Evolutionary conservation across 345 rosid species (phyloP).

Genomic region (Moricandia arvensis): DNA sequence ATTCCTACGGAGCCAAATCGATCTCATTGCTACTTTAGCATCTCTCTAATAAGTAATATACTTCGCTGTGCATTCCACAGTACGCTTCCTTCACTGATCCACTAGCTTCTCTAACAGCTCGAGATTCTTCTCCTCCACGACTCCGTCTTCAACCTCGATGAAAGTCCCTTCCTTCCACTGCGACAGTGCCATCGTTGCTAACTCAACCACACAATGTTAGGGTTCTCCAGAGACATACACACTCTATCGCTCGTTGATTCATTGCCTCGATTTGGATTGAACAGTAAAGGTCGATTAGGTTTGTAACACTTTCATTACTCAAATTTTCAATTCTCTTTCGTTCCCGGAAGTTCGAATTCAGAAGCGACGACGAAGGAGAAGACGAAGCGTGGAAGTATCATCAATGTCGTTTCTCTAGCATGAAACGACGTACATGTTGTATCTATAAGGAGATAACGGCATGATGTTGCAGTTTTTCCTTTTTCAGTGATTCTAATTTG

Average conservation of each 20-base stretch:
- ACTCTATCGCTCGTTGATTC: constrained; percentile 20
- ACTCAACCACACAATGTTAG: constrained; percentile 22
- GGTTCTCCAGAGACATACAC: background rate
- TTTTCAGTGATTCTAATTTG: background rate
- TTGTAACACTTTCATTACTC: background rate
- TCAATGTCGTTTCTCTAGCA: background rate
- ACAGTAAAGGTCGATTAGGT: constrained; percentile 17
- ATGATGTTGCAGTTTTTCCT: background rate
- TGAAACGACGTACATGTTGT: constrained; percentile 13
- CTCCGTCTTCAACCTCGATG: constrained; percentile 33
- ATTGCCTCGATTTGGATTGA: constrained; percentile 5
- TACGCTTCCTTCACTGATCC: constrained; percentile 54
- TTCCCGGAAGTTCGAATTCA: constrained; percentile 1
- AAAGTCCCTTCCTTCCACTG: constrained; percentile 44
- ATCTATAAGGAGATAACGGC: constrained; percentile 8
- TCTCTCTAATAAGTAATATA: constrained; percentile 32
- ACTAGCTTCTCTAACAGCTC: constrained; percentile 45
- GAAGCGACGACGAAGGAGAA: background rate
- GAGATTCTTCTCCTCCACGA: constrained; percentile 47
- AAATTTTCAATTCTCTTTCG: background rate
- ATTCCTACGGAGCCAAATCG: constrained; percentile 53
- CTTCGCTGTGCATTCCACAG: constrained; percentile 53
- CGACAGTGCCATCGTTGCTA: constrained; percentile 26
- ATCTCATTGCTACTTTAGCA: constrained; percentile 18
- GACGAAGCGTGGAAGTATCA: background rate